Evolutionary conservation across 106 monocot species (phyloP).

Genomic region (Acanthochlamys bracteata): DNA sequence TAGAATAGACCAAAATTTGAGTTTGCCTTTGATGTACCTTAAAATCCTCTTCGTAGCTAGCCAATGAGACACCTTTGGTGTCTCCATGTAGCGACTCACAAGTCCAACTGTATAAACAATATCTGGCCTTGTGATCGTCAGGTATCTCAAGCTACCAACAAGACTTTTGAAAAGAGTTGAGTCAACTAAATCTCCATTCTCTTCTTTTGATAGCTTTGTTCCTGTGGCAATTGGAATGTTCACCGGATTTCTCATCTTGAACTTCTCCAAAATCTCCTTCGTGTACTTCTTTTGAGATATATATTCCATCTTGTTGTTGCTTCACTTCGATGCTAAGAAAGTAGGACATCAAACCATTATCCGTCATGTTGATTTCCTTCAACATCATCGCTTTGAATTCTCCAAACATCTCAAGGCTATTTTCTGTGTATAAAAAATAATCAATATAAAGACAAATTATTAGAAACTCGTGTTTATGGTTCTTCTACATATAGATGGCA

Average conservation of each 20-base stretch:
- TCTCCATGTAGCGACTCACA: neutral
- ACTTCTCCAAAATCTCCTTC: no score
- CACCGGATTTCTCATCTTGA: no score
- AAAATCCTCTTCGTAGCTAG: neutral
- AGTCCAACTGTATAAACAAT: neutral
- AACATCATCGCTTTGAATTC: neutral
- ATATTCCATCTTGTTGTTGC: neutral
- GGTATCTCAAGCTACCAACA: neutral
- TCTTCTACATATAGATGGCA: neutral
- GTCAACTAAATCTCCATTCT: no score
- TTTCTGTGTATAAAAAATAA: neutral
- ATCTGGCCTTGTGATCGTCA: neutral
- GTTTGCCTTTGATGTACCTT: neutral
- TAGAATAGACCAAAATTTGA: neutral
- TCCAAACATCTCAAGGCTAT: neutral
- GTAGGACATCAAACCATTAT: neutral
- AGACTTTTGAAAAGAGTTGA: constrained; percentile 1
- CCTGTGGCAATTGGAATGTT: no score
- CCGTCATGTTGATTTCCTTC: neutral
- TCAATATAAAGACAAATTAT: constrained; percentile 5
- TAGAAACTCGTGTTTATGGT: neutral
- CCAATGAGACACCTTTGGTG: neutral
- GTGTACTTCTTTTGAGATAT: no score
- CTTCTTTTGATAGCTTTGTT: no score
- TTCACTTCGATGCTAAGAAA: neutral